Evolutionary conservation across 2,329 filamentous ascomycete species (phyloP), one percentile per base, ranked within the genome.

Genomic region (Colletotrichum sp.): DNA sequence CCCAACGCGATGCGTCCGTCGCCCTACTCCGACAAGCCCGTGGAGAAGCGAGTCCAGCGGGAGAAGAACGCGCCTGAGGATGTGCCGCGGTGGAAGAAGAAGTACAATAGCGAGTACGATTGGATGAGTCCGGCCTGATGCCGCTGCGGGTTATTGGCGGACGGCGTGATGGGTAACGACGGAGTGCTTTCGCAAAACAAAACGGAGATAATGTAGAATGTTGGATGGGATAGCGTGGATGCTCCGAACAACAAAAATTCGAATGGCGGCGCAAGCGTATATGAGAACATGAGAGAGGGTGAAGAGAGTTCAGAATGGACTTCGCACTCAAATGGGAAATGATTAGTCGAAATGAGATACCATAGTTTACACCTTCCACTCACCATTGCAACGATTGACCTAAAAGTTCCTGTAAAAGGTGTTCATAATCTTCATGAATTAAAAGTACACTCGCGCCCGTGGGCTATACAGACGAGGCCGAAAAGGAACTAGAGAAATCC

Each of bases 361-460:
- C 61, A 64, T 36, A 64, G 26, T 24, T 43, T 43, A 52, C 43
- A 52, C 6, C 21, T n/a, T 5, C 3, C 4, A 24, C 12, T n/a
- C 9, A 34, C 18, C 32, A 2, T 0, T 8, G 2, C 18, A 28
- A 43, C 2, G 13, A 6, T 6, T 4, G n/a, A n/a, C 36, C 24
- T 64, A 13, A 16, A 34, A 8, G 21, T 12, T 30, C 38, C 60
- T 24, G 63, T 30, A 16, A 16, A 13, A 18, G 16, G 28, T 65
- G 34, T 69, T 76, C 71, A 28, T 75, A 61, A 61, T 30, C 52
- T 60, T 75, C 74, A 52, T 76, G 32, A 71, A 76, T 67, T 76
- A 76, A 72, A 64, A 67, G n/a, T 69, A 73, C 64, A 69, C 36
- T 72, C 71, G 74, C 61, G 61, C 55, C 71, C 55, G 55, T 30